Evolutionary conservation across 2,329 filamentous ascomycete species (phyloP).

Genomic region (Aspergillus tanneri): DNA sequence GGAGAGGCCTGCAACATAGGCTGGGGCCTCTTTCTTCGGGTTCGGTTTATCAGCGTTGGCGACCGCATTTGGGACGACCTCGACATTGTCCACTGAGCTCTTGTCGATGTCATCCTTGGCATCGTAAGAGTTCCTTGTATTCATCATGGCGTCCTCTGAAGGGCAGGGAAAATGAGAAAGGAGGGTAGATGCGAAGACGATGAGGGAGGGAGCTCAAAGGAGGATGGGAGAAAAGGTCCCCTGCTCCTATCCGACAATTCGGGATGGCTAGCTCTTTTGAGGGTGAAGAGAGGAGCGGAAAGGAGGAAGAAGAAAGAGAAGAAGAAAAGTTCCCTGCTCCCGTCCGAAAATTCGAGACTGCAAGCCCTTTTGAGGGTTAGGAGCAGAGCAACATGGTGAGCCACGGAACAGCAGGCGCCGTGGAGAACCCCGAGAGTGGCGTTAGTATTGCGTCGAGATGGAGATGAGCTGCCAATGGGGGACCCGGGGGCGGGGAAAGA

Average conservation of each 20-base stretch:
- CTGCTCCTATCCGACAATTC: slow-evolving; percentile 3
- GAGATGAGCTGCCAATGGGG: slow-evolving; percentile 14
- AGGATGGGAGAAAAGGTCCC: not conserved
- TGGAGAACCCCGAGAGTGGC: not conserved
- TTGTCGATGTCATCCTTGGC: slow-evolving; percentile 26
- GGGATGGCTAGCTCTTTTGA: slow-evolving; percentile 11
- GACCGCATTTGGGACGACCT: slow-evolving; percentile 17
- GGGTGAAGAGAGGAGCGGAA: not conserved
- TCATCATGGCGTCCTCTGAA: slow-evolving; percentile 14
- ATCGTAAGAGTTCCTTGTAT: slow-evolving; percentile 17
- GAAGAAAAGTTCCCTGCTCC: not conserved
- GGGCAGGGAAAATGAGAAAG: not conserved
- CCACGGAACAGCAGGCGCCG: not conserved
- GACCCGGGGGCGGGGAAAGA: slow-evolving; percentile 13
- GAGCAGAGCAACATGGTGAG: not conserved
- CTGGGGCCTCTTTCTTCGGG: slow-evolving; percentile 29
- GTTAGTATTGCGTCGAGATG: too few relatives aligned
- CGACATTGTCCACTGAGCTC: slow-evolving; percentile 24
- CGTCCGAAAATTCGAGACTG: not conserved
- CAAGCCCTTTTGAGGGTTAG: not conserved
- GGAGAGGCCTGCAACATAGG: slow-evolving; percentile 45
- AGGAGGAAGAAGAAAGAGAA: not conserved
- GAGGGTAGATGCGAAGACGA: not conserved
- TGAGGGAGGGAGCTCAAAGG: slow-evolving; percentile 2
- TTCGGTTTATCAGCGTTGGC: slow-evolving; percentile 29